Conservation (phyloP, 2,329 filamentous ascomycete genomes). For the Magnaporthales sp. region DNA sequence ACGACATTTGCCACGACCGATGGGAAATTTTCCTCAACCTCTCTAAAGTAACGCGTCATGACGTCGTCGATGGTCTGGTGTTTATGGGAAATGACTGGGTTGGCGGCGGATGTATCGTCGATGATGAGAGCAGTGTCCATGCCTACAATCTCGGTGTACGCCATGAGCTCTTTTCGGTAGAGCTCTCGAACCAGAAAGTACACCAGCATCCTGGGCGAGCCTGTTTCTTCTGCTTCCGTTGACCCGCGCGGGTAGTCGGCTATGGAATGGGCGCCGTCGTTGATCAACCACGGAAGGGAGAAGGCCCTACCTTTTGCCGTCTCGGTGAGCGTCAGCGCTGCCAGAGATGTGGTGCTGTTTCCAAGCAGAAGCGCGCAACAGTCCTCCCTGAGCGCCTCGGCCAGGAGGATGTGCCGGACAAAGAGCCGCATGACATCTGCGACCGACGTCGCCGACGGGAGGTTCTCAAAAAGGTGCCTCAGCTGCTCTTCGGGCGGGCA, state of each 20-base stretch:
- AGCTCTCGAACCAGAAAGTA: slow-evolving; percentile 81
- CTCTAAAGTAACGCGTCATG: slow-evolving; percentile 80
- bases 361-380: slow-evolving; percentile 73
- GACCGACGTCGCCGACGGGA: slow-evolving; percentile 67
- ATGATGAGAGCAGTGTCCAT: slow-evolving; percentile 36
- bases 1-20: slow-evolving; percentile 95
- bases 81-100: slow-evolving; percentile 53
- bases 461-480: slow-evolving; percentile 43
- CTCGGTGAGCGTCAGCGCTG: slow-evolving; percentile 76
- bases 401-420: slow-evolving; percentile 61
- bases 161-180: slow-evolving; percentile 68
- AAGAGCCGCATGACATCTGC: slow-evolving; percentile 66
- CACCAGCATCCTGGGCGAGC: slow-evolving; percentile 23
- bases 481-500: slow-evolving; percentile 34
- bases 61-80: slow-evolving; percentile 85
- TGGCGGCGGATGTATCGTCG: background rate
- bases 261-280: slow-evolving; percentile 53
- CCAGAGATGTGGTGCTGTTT: slow-evolving; percentile 79
- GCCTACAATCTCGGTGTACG: slow-evolving; percentile 48
- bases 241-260: slow-evolving; percentile 11
- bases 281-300: slow-evolving; percentile 70
- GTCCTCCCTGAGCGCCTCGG: slow-evolving; percentile 46
- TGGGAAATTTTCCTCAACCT: slow-evolving; percentile 77
- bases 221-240: background rate
- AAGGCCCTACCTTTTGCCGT: slow-evolving; percentile 88